Evolutionary conservation across 495 filamentous ascomycete genomes (phyloP), one percentile per base, ranked within the genome.

Genomic region (Penicillium flavigenum): DNA sequence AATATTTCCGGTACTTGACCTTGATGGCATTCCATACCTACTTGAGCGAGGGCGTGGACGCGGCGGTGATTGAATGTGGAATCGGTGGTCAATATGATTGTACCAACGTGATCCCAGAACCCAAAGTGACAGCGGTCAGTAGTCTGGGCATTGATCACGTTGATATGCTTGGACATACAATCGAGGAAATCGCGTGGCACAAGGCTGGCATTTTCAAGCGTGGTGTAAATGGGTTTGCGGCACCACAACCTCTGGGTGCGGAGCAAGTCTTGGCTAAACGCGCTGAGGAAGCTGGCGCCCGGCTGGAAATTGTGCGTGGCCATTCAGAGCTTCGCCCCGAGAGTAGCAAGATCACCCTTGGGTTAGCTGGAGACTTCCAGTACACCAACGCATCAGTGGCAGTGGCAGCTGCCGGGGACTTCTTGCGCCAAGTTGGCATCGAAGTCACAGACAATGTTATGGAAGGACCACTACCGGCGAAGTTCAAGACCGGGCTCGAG

Each of bases 121-220:
- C 93, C 7, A 83, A 83, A 14, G 88, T 84, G 2, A 82, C 82
- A 4, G 92, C 86, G 1, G 89, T 98, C 44, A 90, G 86, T 12
- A 91, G 86, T 47, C 76, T 98, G 24, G 94, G 91, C 8, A 96
- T 98, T 60, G 95, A 98, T 62, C 94, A 98, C 63, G 83, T 86
- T 14, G 79, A 77, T 16, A 77, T 91, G 67, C 81, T 98, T 32
- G 94, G 94, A 14, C 70, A 82, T 34, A 95, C 94, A 0, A 85
- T 96, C 42, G 89, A 92, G 47, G 81, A 92, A 60, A 98, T 98
- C 58, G 93, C 95, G 4, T 98, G 95, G 94, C 93, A 98, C 66
- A 98, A 98, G 70, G 89, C 83, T 12, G 94, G 94, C 12, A 93
- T 98, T 50, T 87, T 96, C 76, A 98, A 98, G 69, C 24, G 68